Percentiles rank a stretch among this genome's conserved stretches.
Evolutionary conservation across 495 filamentous ascomycete species (phyloP).

Genomic region (Penicillium angulare): DNA sequence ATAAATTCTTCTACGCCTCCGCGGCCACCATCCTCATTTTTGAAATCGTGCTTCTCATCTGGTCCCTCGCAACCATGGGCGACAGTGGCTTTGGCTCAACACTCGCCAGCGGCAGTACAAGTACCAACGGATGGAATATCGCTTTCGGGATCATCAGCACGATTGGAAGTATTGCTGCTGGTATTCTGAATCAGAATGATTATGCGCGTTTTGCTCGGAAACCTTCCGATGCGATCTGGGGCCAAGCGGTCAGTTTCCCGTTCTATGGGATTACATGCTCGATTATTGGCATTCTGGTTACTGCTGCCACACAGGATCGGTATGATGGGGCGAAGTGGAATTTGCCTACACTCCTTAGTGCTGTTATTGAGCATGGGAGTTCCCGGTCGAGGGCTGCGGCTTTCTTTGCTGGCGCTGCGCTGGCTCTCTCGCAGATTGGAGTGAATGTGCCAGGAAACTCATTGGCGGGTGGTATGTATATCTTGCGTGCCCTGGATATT

Average conservation of each 20-base stretch:
- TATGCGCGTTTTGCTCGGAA: conserved; percentile 23
- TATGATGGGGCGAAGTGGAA: conserved; percentile 42
- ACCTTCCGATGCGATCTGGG: conserved; percentile 19
- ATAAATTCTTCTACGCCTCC: conserved; percentile 11
- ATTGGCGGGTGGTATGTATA: conserved; percentile 32
- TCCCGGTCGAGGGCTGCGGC: conserved; percentile 34
- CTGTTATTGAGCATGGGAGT: conserved; percentile 27
- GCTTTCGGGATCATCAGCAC: conserved; percentile 20
- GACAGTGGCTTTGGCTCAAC: conserved; percentile 10
- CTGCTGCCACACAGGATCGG: conserved; percentile 30
- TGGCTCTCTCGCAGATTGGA: conserved; percentile 33
- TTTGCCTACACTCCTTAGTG: conserved; percentile 35
- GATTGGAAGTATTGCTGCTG: conserved; percentile 18
- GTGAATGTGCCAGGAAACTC: conserved; percentile 37
- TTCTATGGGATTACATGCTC: conserved; percentile 27
- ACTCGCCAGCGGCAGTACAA: background rate
- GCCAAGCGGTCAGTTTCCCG: conserved; percentile 18
- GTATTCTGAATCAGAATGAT: conserved; percentile 24
- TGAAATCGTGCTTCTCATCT: conserved; percentile 10
- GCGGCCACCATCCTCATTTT: conserved; percentile 10
- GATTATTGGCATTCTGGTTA: conserved; percentile 37
- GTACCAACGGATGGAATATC: conserved; percentile 10
- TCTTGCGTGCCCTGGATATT: background rate
- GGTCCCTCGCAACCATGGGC: conserved; percentile 16
- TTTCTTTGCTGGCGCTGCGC: conserved; percentile 44